Conservation (phyloP, 345 rosid genomes). For the Citrus trifoliata region DNA sequence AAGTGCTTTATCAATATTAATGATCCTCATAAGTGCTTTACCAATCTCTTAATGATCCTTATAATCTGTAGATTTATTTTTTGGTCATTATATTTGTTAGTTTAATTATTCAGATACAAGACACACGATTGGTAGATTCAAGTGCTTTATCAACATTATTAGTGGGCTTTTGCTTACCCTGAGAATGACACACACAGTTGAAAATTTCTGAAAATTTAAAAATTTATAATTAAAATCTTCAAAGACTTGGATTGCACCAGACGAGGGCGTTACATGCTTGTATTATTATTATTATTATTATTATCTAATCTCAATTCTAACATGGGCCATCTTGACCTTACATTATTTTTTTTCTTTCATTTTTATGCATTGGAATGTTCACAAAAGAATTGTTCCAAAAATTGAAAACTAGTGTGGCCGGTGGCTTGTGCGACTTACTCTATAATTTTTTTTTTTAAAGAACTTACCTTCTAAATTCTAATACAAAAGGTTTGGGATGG, state of each 20-base stretch:
- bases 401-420: not conserved
- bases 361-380: not conserved
- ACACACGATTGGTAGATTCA: constrained; percentile 7
- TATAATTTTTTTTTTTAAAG: too few relatives aligned
- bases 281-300: not conserved
- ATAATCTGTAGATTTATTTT: not conserved
- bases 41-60: not conserved
- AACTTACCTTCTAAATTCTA: not conserved
- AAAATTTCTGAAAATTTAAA: not conserved
- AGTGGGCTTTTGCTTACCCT: not conserved
- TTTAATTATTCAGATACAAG: constrained; percentile 8
- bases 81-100: not conserved
- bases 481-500: not conserved
- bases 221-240: not conserved
- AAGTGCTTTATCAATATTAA: too few relatives aligned
- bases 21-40: too few relatives aligned
- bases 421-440: not conserved
- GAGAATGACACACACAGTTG: constrained; percentile 10
- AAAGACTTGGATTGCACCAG: not conserved
- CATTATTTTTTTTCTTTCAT: not conserved
- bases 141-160: not conserved
- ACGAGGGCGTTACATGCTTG: not conserved
- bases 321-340: not conserved
- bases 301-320: not conserved
- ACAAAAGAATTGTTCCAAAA: not conserved